These are phyloP conservation scores for Benincasa hispida DNA, from an alignment of 306 rosid species.

Conservation along the genomic window DNA sequence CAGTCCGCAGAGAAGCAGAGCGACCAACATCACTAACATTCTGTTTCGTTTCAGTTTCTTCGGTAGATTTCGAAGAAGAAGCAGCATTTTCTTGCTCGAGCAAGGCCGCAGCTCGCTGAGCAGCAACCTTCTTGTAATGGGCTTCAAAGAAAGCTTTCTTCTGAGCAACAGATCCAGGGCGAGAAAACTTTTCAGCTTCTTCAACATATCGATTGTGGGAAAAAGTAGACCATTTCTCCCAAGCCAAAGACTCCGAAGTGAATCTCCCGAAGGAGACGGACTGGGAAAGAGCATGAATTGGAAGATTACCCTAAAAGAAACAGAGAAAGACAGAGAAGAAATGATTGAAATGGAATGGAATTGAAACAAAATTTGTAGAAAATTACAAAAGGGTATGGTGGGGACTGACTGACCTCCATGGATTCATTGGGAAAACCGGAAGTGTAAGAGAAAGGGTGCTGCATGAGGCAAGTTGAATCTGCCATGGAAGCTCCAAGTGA, in stretches of 20 bases:
- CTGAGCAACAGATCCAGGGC: slow-evolving; percentile 91
- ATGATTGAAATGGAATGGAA: neutral
- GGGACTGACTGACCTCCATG: slow-evolving; percentile 42
- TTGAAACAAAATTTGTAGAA: neutral
- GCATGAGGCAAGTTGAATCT: slow-evolving; percentile 87
- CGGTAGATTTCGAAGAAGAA: slow-evolving; percentile 17
- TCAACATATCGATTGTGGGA: slow-evolving; percentile 85
- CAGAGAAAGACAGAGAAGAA: slow-evolving; percentile 4
- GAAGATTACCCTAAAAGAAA: slow-evolving; percentile 37
- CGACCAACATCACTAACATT: neutral
- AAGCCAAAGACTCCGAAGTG: slow-evolving; percentile 58
- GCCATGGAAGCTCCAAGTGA: slow-evolving; percentile 37
- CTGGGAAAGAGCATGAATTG: slow-evolving; percentile 66
- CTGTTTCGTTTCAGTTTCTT: slow-evolving; percentile 5
- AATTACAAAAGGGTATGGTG: neutral
- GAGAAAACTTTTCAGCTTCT: slow-evolving; percentile 76
- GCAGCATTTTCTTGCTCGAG: slow-evolving; percentile 52
- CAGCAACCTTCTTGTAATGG: slow-evolving; percentile 86
- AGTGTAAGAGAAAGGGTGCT: slow-evolving; percentile 65
- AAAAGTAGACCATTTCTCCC: slow-evolving; percentile 91
- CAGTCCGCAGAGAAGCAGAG: slow-evolving; percentile 1
- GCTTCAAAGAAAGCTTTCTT: slow-evolving; percentile 99
- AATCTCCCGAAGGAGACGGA: slow-evolving; percentile 90
- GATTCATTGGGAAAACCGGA: slow-evolving; percentile 66
- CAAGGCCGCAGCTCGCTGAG: slow-evolving; percentile 66